Conservation (phyloP, 495 filamentous ascomycete species). For the Aspergillus avenaceus region DNA sequence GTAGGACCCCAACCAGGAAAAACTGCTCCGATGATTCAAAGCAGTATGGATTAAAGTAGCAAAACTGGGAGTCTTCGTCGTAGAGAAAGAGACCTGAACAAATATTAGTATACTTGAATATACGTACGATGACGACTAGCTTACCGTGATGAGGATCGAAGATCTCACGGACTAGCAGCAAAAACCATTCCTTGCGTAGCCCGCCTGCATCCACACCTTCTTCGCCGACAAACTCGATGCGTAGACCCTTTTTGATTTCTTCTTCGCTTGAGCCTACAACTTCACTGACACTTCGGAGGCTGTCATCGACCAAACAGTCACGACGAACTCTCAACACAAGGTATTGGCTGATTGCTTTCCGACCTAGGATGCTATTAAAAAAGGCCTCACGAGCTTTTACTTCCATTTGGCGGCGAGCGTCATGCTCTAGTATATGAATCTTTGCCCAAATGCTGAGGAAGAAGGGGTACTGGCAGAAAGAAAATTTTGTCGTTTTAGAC, state of each 20-base stretch:
- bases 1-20: constrained; percentile 82
- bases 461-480: constrained; percentile 94
- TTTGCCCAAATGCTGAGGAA: constrained; percentile 92
- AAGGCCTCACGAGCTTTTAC: constrained; percentile 87
- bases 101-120: constrained; percentile 10
- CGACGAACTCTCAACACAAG: constrained; percentile 74
- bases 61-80: constrained; percentile 90
- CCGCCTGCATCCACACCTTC: constrained; percentile 92
- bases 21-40: constrained; percentile 94
- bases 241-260: constrained; percentile 89
- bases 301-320: constrained; percentile 90
- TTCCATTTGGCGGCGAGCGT: constrained; percentile 89
- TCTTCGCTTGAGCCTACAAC: constrained; percentile 77
- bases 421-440: constrained; percentile 87
- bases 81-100: constrained; percentile 77
- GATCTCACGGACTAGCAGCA: constrained; percentile 84
- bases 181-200: constrained; percentile 93
- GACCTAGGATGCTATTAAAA: constrained; percentile 78
- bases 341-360: constrained; percentile 72
- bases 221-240: constrained; percentile 83
- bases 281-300: constrained; percentile 80
- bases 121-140: constrained; percentile 17
- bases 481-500: constrained; percentile 65
- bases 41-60: constrained; percentile 91
- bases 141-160: constrained; percentile 89